phyloP scores from a whole-genome alignment of 2,329 filamentous ascomycete species.

The Aspergillus glaucus region DNA sequence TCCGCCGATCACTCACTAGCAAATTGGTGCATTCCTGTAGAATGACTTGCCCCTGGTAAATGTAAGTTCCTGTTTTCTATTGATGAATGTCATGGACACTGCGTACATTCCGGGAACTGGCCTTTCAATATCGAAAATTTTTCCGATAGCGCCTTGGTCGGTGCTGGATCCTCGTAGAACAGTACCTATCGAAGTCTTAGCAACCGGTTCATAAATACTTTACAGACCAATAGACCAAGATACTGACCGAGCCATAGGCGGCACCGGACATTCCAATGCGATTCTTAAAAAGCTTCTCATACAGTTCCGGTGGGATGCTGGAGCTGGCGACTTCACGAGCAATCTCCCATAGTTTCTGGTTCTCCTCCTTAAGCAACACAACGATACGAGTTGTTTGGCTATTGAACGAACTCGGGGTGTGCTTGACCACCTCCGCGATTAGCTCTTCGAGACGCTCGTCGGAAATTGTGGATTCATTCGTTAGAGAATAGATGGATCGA shows the following conservation, averaged over 20 bases:
- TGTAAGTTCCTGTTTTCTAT: neutral
- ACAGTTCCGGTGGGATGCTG: conserved; percentile 49
- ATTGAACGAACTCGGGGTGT: conserved; percentile 79
- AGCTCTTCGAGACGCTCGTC: conserved; percentile 27
- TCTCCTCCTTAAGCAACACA: conserved; percentile 72
- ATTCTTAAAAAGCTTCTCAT: conserved; percentile 42
- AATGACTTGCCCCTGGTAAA: neutral
- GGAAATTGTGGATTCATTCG: conserved; percentile 27
- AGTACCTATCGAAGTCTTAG: neutral
- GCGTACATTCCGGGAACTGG: neutral
- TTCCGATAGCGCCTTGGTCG: neutral
- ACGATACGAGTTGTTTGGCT: conserved; percentile 72
- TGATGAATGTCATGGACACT: neutral
- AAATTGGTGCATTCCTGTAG: neutral
- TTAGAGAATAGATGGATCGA: conserved; percentile 26
- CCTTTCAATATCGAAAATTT: neutral
- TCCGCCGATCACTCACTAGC: neutral
- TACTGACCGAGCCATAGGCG: conserved; percentile 66
- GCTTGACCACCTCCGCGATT: conserved; percentile 47
- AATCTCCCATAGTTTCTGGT: conserved; percentile 82
- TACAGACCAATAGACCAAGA: neutral
- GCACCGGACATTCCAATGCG: conserved; percentile 57
- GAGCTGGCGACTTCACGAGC: conserved; percentile 35
- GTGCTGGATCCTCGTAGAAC: neutral
- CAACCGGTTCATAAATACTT: neutral